Conservation (phyloP, 805 yeast genomes). For the Suhomyces sp. region DNA sequence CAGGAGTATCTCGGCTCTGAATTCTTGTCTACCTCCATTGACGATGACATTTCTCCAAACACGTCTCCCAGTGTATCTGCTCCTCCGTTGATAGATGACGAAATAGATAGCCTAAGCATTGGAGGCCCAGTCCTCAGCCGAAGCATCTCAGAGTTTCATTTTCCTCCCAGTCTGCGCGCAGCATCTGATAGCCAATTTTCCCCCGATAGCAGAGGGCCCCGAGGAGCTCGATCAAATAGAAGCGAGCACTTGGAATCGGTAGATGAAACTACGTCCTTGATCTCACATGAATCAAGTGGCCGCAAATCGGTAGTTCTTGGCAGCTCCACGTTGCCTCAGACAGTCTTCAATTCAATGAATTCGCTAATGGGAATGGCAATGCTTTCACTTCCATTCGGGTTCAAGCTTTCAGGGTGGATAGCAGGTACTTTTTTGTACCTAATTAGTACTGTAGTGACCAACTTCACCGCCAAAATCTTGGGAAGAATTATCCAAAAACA, state of each 20-base stretch:
- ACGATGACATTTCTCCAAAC: constrained; percentile 21
- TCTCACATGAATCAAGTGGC: background rate
- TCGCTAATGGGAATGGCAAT: constrained; percentile 68
- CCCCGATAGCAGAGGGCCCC: background rate
- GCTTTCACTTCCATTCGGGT: constrained; percentile 63
- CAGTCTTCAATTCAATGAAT: constrained; percentile 64
- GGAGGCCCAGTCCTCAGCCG: background rate
- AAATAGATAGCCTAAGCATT: constrained; percentile 1
- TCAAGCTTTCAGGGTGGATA: constrained; percentile 63
- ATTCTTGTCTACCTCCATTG: constrained; percentile 7
- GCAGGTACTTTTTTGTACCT: constrained; percentile 59
- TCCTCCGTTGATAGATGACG: constrained; percentile 9
- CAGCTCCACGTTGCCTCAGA: constrained; percentile 66
- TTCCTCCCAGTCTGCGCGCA: background rate
- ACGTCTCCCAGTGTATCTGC: constrained; percentile 15
- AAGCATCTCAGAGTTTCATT: constrained; percentile 2
- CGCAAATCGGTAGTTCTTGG: constrained; percentile 3
- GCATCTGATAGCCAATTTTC: background rate
- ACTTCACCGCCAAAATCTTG: constrained; percentile 71
- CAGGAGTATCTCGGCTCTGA: constrained; percentile 22
- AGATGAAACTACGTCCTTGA: background rate
- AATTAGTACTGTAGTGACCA: constrained; percentile 64
- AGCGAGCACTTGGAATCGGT: background rate
- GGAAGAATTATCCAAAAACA: constrained; percentile 79
- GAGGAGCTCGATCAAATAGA: background rate